Evolutionary conservation across 2,329 filamentous ascomycete species (phyloP).

Genomic region (Hymenoscyphus albidus): DNA sequence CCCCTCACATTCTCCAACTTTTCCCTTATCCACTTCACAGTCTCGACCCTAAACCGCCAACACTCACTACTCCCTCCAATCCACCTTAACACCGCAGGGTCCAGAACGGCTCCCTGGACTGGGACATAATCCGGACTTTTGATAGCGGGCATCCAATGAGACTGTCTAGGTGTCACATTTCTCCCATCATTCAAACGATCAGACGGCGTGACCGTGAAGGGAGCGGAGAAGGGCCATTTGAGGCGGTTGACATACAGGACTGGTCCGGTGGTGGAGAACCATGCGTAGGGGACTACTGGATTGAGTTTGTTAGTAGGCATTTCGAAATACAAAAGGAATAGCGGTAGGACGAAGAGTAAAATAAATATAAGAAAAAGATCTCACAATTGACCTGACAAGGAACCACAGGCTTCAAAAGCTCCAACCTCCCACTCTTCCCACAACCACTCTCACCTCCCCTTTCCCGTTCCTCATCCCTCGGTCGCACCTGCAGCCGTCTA

Average conservation of each 20-base stretch:
- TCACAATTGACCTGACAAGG: neutral
- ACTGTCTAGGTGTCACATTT: constrained; percentile 17
- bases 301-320: neutral
- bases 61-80: constrained; percentile 18
- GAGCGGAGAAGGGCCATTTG: constrained; percentile 14
- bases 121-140: constrained; percentile 13
- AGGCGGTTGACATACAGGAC: constrained; percentile 14
- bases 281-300: constrained; percentile 18
- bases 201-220: constrained; percentile 14
- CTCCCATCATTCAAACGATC: constrained; percentile 13
- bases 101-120: constrained; percentile 5
- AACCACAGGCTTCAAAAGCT: neutral
- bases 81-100: constrained; percentile 13
- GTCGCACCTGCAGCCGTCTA: neutral
- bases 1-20: constrained; percentile 10
- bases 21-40: constrained; percentile 19
- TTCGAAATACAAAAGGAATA: too few relatives aligned
- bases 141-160: constrained; percentile 20
- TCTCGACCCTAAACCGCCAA: constrained; percentile 19
- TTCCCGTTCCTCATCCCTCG: neutral
- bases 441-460: neutral
- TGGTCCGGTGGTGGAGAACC: constrained; percentile 16
- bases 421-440: too few relatives aligned
- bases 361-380: neutral
- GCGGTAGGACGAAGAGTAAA: neutral